These are phyloP conservation scores for Heterobasidion annosum DNA, from an alignment of 1,284 basidiomycete species.

Conservation along the genomic window DNA sequence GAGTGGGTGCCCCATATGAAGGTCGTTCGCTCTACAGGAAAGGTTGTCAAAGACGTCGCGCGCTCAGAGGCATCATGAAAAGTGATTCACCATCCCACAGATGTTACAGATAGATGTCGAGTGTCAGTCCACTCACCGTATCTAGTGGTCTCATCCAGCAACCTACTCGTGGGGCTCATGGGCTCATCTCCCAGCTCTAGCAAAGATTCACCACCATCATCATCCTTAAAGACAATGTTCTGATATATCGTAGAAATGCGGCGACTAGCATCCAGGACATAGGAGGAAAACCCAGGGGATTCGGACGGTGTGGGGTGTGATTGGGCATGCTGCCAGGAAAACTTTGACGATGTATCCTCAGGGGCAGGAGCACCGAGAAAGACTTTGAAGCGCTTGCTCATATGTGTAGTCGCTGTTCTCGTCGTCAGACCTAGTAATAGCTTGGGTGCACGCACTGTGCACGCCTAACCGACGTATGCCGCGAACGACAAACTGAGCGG, in stretches of 20 bases:
- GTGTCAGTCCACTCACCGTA: no score
- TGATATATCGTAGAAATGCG: conserved; percentile 58
- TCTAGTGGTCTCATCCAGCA: no score
- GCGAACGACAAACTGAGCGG: no score
- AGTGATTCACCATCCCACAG: no score
- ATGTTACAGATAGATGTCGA: no score
- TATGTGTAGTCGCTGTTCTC: background rate
- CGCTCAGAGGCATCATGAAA: background rate
- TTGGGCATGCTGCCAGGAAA: conserved; percentile 31
- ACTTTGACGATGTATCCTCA: conserved; percentile 15
- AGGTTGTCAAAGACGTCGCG: background rate
- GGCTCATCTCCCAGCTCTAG: background rate
- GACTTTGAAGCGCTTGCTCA: conserved; percentile 22
- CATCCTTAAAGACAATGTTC: conserved; percentile 52
- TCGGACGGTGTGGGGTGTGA: background rate
- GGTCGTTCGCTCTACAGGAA: conserved; percentile 29
- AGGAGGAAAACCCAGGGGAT: conserved; percentile 26
- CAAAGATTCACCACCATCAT: conserved; percentile 12
- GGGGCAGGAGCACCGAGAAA: conserved; percentile 43
- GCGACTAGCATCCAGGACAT: conserved; percentile 49
- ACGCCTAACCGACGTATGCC: no score
- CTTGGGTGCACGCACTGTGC: no score
- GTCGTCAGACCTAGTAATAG: no score
- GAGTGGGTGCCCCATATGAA: conserved; percentile 18
- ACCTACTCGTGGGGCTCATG: background rate